Base-by-base conservation (phyloP, 495 filamentous ascomycete species). In the Talaromyces wortmannii region DNA sequence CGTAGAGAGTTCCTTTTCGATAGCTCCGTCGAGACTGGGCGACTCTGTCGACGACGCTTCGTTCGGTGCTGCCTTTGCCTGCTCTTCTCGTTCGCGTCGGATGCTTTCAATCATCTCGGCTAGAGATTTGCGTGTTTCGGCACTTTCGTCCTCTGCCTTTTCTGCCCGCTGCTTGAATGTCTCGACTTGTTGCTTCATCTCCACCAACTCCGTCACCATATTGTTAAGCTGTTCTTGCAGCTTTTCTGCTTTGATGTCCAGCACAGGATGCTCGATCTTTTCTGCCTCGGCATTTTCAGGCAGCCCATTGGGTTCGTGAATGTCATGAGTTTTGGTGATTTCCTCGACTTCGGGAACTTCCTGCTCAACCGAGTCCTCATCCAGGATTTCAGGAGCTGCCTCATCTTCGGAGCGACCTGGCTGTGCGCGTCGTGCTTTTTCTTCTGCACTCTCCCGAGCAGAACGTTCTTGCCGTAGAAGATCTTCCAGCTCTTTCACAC, bases 21-120 rank as follows among this genome's bases (percentile, higher is more conserved):
- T 29, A 60, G 57, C 55, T 56, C 52, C 48, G 61, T 45, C 53
- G 63, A 52, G 42, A 51, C 31, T 59, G 55, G 42, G 45, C 48
- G 45, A 53, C 40, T 42, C 31, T 5, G 2, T 30, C 8, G 31
- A 15, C 3, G 12, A 5, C 30, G 29, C 5, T 33, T 59, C 23
- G 31, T 47, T 56, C 40, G 11, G 3, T 29, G 29, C 5, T 30
- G 57, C 23, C 30, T 47, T 56, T 23, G 40, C 61, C 60, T n/a
- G 55, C 43, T 18, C 45, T 12, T 32, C 56, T 55, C 90, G 85
- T 54, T 85, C 85, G 58, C 76, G 76, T 47, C 89, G 82, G 45
- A 95, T 83, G 31, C 86, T 86, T 61, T 89, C 82, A 13, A 97
- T 85, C 91, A 97, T 92, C 64, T 96, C 90, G 0, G 86, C 85